These are phyloP conservation scores for Exophiala oligosperma DNA, from an alignment of 2,329 filamentous ascomycete species.

Conservation along the genomic window DNA sequence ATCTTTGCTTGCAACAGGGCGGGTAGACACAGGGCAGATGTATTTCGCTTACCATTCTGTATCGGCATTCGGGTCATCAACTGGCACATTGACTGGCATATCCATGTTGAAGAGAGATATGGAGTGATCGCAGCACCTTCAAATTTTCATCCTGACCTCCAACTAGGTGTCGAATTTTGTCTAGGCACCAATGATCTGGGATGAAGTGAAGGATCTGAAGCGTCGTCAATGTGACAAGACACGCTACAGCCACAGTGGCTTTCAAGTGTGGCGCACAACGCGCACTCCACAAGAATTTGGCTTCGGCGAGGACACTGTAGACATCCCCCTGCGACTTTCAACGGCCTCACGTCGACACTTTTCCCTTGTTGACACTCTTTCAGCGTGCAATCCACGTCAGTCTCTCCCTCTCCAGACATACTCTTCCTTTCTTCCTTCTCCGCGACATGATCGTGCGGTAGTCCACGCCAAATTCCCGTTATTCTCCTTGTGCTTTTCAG, in stretches of 20 bases:
- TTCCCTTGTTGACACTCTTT: slow-evolving; percentile 3
- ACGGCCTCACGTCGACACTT: slow-evolving; percentile 3
- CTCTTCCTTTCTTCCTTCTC: neutral
- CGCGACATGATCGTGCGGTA: slow-evolving; percentile 29
- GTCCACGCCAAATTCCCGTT: slow-evolving; percentile 10
- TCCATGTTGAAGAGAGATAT: slow-evolving; percentile 41
- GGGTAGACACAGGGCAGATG: slow-evolving; percentile 4
- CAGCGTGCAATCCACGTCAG: slow-evolving; percentile 3
- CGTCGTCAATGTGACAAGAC: no score
- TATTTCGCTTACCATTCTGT: slow-evolving; percentile 77
- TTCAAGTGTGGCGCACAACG: neutral
- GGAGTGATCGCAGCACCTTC: neutral
- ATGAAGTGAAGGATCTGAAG: no score
- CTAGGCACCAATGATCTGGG: neutral
- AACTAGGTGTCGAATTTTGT: no score
- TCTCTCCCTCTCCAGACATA: neutral
- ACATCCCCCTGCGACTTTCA: slow-evolving; percentile 13
- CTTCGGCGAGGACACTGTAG: slow-evolving; percentile 13
- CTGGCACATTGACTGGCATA: slow-evolving; percentile 71
- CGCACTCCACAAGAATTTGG: slow-evolving; percentile 13
- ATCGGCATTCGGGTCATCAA: slow-evolving; percentile 94
- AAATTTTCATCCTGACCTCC: no score
- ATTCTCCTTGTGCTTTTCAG: slow-evolving; percentile 3
- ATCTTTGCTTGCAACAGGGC: neutral
- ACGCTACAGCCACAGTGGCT: neutral